Conservation (phyloP, 2,329 filamentous ascomycete genomes). For the Ceratocystis diversiconidia region DNA sequence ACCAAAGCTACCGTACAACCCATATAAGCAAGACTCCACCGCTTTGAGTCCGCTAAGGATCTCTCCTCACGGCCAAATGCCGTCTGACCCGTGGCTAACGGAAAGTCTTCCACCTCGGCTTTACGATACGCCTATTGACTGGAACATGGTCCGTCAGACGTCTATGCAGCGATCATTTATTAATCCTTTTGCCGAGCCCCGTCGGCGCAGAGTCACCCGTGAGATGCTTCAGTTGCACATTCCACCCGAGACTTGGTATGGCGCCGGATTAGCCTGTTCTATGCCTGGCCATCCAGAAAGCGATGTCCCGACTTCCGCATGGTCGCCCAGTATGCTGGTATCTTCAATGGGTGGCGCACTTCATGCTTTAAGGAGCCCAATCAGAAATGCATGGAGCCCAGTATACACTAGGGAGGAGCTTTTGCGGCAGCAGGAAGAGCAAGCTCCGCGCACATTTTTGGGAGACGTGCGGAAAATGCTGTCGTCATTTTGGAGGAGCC, state of each 20-base stretch:
- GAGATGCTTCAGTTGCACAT: constrained; percentile 9
- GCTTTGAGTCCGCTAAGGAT: background rate
- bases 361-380: background rate
- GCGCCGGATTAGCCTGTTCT: background rate
- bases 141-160: constrained; percentile 10
- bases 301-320: background rate
- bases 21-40: constrained; percentile 6
- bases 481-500: background rate
- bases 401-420: constrained; percentile 9
- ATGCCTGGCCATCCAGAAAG: background rate
- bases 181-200: constrained; percentile 10
- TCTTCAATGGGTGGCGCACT: background rate
- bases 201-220: background rate
- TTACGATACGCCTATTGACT: constrained; percentile 9
- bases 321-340: background rate
- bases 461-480: background rate
- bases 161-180: constrained; percentile 9
- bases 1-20: constrained; percentile 6
- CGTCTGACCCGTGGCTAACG: constrained; percentile 26
- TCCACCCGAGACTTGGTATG: constrained; percentile 12
- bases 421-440: constrained; percentile 10
- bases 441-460: constrained; percentile 1
- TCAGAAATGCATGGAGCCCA: constrained; percentile 8
- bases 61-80: background rate
- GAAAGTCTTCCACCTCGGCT: constrained; percentile 10